These are phyloP conservation scores for Blastobotrys parvus DNA, from an alignment of 805 yeast genomes.

Conservation along the genomic window DNA sequence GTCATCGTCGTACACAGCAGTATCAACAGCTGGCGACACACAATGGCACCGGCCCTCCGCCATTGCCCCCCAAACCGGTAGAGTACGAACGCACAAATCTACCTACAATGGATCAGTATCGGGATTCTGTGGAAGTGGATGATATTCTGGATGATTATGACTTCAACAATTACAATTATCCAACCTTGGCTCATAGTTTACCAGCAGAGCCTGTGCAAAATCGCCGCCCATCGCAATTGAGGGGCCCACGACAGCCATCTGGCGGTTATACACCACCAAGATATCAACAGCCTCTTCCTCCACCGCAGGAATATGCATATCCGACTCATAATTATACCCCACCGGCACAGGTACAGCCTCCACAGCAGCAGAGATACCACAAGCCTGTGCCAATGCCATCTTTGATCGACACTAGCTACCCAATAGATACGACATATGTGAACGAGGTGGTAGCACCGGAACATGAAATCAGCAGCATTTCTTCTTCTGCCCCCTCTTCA, in stretches of 20 bases:
- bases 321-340: neutral
- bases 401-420: neutral
- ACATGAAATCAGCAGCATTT: neutral
- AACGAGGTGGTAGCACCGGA: neutral
- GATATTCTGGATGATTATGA: neutral
- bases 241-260: slow-evolving; percentile 14
- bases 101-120: neutral
- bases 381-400: neutral
- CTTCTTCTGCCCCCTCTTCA: slow-evolving; percentile 2
- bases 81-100: neutral
- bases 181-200: neutral
- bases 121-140: neutral
- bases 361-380: neutral
- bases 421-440: neutral
- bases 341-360: neutral
- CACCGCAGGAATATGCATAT: neutral
- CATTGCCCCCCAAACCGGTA: neutral
- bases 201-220: slow-evolving; percentile 9
- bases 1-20: neutral
- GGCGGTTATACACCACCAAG: too few species aligned
- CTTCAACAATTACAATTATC: neutral
- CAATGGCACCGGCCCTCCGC: neutral
- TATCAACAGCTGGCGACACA: neutral
- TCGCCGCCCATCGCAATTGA: slow-evolving; percentile 11
- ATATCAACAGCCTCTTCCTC: neutral